phyloP scores from a whole-genome alignment of 805 yeast species.

The Ogataea haglerorum region DNA sequence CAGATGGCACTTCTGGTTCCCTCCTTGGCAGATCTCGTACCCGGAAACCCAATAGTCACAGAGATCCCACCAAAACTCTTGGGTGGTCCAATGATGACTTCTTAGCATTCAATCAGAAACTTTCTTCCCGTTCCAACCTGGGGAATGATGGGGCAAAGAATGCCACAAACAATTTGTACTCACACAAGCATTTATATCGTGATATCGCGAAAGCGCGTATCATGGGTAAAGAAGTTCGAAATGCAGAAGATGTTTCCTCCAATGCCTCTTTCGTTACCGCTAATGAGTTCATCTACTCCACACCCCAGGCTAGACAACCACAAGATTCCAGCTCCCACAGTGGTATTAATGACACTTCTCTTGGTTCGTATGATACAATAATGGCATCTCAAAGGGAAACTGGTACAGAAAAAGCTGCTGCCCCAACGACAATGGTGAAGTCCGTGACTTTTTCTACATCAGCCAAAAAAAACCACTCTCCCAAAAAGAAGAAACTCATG shows the following conservation, averaged over 20 bases:
- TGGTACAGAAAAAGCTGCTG: neutral
- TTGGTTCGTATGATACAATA: constrained; percentile 4
- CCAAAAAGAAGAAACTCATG: neutral
- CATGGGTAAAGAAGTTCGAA: constrained; percentile 3
- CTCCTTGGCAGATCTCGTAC: neutral
- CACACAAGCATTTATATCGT: constrained; percentile 7
- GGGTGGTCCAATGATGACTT: constrained; percentile 24
- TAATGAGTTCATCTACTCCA: constrained; percentile 11
- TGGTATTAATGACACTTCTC: neutral
- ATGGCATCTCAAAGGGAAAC: neutral
- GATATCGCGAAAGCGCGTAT: constrained; percentile 17
- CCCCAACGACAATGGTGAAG: constrained; percentile 1
- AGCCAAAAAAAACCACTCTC: neutral
- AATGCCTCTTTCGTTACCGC: constrained; percentile 26
- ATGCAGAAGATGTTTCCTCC: neutral
- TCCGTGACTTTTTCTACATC: constrained; percentile 18
- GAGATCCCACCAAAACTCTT: constrained; percentile 4
- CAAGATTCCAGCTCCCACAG: neutral
- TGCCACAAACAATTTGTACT: neutral
- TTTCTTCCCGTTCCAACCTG: neutral
- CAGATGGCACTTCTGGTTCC: neutral
- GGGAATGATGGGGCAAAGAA: neutral
- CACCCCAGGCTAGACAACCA: neutral
- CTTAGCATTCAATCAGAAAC: constrained; percentile 12
- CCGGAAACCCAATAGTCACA: neutral